Conservation (phyloP, 345 rosid species). For the Gynandropsis gynandra region DNA sequence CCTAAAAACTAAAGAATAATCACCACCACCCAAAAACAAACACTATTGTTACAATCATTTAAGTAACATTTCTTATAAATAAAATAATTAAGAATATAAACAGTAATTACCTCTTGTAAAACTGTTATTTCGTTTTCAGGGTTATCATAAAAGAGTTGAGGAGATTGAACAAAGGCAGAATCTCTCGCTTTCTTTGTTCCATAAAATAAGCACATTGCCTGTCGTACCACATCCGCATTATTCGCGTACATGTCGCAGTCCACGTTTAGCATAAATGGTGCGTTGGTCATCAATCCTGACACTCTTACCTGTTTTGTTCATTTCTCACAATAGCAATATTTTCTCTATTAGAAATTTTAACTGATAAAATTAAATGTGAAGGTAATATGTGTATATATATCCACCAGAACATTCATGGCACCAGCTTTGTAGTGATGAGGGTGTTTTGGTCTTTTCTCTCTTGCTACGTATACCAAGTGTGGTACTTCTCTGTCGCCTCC, state of each 20-base stretch:
- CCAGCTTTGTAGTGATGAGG: slow-evolving; percentile 65
- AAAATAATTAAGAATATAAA: background rate
- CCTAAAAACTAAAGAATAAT: too few relatives aligned
- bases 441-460: slow-evolving; percentile 55
- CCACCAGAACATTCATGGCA: slow-evolving; percentile 75
- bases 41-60: too few relatives aligned
- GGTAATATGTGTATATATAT: too few relatives aligned
- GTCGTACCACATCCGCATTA: slow-evolving; percentile 39
- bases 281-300: slow-evolving; percentile 66
- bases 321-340: too few relatives aligned
- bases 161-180: slow-evolving; percentile 45
- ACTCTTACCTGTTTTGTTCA: slow-evolving; percentile 51
- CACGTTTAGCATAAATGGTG: slow-evolving; percentile 65
- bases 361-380: too few relatives aligned
- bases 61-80: too few relatives aligned
- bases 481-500: slow-evolving; percentile 41
- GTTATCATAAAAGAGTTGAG: slow-evolving; percentile 40
- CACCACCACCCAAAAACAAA: too few relatives aligned
- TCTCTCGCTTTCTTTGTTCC: slow-evolving; percentile 18
- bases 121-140: slow-evolving; percentile 27
- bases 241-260: slow-evolving; percentile 71
- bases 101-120: slow-evolving; percentile 11
- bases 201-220: slow-evolving; percentile 48
- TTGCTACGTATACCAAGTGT: slow-evolving; percentile 49
- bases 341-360: too few relatives aligned